Conservation (phyloP, 2,329 filamentous ascomycete species). For the Byssochlamys sp. region DNA sequence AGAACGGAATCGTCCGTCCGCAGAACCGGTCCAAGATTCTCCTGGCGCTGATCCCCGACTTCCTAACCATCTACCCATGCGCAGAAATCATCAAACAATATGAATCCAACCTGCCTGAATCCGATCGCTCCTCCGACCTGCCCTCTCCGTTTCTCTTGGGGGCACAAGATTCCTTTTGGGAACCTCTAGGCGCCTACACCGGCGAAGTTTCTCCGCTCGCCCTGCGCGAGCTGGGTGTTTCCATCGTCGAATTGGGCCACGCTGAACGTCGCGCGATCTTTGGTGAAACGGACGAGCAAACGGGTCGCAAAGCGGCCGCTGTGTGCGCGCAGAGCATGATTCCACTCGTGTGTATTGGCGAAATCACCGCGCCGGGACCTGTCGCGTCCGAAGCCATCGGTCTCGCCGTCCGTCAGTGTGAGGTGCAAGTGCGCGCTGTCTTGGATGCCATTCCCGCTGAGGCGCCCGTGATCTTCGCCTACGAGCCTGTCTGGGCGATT, state of each 20-base stretch:
- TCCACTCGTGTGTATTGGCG: slow-evolving; percentile 72
- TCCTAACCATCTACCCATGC: slow-evolving; percentile 52
- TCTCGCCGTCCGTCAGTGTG: slow-evolving; percentile 56
- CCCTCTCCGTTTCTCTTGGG: slow-evolving; percentile 52
- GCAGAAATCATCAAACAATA: slow-evolving; percentile 29
- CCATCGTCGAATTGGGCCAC: slow-evolving; percentile 69
- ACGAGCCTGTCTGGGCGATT: slow-evolving; percentile 85
- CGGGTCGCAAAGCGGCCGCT: slow-evolving; percentile 60
- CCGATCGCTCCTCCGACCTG: slow-evolving; percentile 33
- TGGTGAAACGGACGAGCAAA: slow-evolving; percentile 60
- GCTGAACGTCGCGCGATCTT: slow-evolving; percentile 67
- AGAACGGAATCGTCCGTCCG: slow-evolving; percentile 36
- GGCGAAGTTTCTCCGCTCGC: slow-evolving; percentile 65
- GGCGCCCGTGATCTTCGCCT: slow-evolving; percentile 66
- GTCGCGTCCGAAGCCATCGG: slow-evolving; percentile 42
- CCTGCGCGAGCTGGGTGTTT: slow-evolving; percentile 57
- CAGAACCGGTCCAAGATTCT: slow-evolving; percentile 47
- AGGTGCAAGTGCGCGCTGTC: slow-evolving; percentile 55
- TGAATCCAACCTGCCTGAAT: slow-evolving; percentile 24
- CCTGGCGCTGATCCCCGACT: slow-evolving; percentile 70
- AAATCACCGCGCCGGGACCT: slow-evolving; percentile 46
- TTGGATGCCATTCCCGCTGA: slow-evolving; percentile 51
- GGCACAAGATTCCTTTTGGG: slow-evolving; percentile 66
- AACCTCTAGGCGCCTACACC: slow-evolving; percentile 63
- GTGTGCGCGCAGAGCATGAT: slow-evolving; percentile 60